Conservation (phyloP, 164 flowering plant species). For the Vitis labrusca region DNA sequence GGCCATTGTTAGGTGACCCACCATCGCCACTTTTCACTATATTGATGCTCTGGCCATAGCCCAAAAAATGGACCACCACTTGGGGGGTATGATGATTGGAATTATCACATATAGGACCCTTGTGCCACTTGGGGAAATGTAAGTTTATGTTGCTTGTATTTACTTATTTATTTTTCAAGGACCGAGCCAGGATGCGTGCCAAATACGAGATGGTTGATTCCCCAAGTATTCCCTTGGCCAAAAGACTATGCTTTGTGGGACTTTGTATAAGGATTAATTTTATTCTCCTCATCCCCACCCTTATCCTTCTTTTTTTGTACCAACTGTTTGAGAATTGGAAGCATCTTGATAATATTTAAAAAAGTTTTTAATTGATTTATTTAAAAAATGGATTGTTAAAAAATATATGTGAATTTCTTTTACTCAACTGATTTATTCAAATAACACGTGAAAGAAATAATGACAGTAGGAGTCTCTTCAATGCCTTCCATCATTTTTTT, state of each 20-base stretch:
- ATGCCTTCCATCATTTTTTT: no score
- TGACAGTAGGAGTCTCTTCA: no score
- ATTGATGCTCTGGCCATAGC: slow-evolving; percentile 1
- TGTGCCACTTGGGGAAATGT: neutral
- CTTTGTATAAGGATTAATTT: slow-evolving; percentile 4
- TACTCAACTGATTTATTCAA: no score
- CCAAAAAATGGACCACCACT: slow-evolving; percentile 2
- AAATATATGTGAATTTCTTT: no score
- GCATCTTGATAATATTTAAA: no score
- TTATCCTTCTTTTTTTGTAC: no score
- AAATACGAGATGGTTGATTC: neutral
- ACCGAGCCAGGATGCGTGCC: neutral
- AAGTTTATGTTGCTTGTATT: neutral
- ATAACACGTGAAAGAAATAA: no score
- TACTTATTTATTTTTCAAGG: no score
- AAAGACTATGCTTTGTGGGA: slow-evolving; percentile 10
- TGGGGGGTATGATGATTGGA: neutral
- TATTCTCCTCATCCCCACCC: neutral
- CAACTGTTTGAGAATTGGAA: no score
- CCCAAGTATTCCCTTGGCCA: neutral
- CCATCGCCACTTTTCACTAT: neutral
- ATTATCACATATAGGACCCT: neutral
- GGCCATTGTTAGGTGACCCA: slow-evolving; percentile 14
- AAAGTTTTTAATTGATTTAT: no score
- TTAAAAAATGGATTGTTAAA: no score